Conservation (phyloP, 2,329 filamentous ascomycete species). For the Exserohilum rostratum region DNA sequence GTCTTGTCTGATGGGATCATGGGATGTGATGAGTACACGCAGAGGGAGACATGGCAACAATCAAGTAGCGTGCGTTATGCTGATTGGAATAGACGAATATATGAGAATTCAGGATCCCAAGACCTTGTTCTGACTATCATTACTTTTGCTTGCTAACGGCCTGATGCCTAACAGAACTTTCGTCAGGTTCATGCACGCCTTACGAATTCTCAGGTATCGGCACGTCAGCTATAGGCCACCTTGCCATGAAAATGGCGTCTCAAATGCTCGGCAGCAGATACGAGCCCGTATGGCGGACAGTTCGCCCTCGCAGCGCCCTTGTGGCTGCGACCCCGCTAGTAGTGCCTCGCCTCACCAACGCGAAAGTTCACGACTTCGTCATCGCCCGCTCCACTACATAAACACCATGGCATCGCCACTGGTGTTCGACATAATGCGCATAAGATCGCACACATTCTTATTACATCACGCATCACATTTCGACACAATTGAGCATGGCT, state of each 20-base stretch:
- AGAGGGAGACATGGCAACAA: constrained; percentile 9
- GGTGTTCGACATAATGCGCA: constrained; percentile 7
- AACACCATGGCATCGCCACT: constrained; percentile 18
- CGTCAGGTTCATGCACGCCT: not conserved
- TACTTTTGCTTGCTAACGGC: not conserved
- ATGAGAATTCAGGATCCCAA: constrained; percentile 1
- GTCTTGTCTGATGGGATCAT: constrained; percentile 8
- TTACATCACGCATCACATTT: not conserved
- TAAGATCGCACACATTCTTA: not conserved
- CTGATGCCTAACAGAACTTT: not conserved
- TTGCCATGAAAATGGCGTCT: not conserved
- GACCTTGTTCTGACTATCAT: not conserved
- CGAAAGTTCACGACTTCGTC: constrained; percentile 28
- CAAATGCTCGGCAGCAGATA: constrained; percentile 12
- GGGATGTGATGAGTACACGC: constrained; percentile 2
- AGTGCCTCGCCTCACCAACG: constrained; percentile 23
- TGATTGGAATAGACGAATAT: constrained; percentile 13
- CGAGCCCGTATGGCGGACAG: constrained; percentile 7
- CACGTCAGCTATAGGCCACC: not conserved
- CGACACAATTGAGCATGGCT: constrained; percentile 29
- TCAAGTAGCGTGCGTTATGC: constrained; percentile 3
- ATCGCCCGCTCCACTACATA: constrained; percentile 23
- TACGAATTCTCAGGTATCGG: not conserved
- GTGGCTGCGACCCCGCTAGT: constrained; percentile 7
- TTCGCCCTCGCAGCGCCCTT: constrained; percentile 23